Base-by-base conservation (phyloP, 495 filamentous ascomycete species). In the Hypoxylon crocopeplum region DNA sequence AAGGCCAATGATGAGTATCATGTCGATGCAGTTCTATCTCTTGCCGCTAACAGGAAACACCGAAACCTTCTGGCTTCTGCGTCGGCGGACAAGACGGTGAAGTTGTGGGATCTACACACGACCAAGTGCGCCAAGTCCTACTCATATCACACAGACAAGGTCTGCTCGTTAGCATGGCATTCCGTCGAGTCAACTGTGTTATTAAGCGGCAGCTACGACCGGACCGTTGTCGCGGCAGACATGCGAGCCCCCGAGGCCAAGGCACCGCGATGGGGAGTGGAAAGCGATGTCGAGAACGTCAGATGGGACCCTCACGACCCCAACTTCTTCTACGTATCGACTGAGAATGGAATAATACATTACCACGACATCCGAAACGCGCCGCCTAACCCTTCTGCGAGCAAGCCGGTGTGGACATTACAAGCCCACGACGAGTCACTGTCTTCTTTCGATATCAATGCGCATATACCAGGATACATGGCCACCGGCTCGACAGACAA, bases 71-170 rank as follows among this genome's bases (percentile, higher is more conserved):
- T 99, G n/a, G 93, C 93, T 12, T 98, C 94, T 0, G 88, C 88
- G 2, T 99, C 94, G 1, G 95, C 95, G 4, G 94, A 99, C 77
- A 89, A 92, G 69, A 98, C 94, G 0, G 85, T 97, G 50, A 99
- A 99, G 75, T 81, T 99, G 6, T 99, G 94, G 94, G 95, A 99
- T 75, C 78, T 99, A 39, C 89, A 89, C 74, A 97, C 90, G 5
- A 78, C 87, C 37, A 92, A 86, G 71, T 96, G 92, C 73, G 95
- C 94, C 60, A 91, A 97, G 75, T 97, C 92, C 17, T 99, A 99
- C 78, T 82, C 81, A 13, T 92, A 96, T 75, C 84, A 86, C 63
- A 94, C 89, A 32, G 93, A 97, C 77, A 98, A 98, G 76, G 91
- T 97, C 44, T 98, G 95, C 81, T 90, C 93, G 5, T 73, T 98